phyloP scores from a whole-genome alignment of 805 yeast species.

The Candida manassasensis region DNA sequence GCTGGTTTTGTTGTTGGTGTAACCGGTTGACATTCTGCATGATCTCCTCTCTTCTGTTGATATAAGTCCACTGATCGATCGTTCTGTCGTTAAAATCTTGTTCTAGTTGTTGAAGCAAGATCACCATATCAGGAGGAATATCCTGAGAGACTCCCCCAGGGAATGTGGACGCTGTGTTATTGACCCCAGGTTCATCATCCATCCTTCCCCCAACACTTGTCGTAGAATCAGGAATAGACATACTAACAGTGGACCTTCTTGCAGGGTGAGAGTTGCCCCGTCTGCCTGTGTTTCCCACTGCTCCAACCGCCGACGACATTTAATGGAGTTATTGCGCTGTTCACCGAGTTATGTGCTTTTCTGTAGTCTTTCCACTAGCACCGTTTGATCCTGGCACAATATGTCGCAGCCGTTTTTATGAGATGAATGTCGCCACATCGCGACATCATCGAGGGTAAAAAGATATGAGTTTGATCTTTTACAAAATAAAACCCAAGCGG shows the following conservation, averaged over 20 bases:
- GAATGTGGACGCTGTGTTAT: slow-evolving; percentile 2
- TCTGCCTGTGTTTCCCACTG: no score
- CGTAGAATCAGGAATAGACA: slow-evolving; percentile 3
- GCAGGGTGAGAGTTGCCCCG: no score
- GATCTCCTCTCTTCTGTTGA: slow-evolving; percentile 41
- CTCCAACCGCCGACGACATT: no score
- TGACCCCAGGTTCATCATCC: slow-evolving; percentile 2
- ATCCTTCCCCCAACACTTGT: neutral
- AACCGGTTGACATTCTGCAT: slow-evolving; percentile 32
- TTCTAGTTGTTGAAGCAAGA: slow-evolving; percentile 37
- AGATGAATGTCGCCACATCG: no score
- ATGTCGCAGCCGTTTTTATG: no score
- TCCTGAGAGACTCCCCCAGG: slow-evolving; percentile 21
- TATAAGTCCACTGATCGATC: slow-evolving; percentile 45
- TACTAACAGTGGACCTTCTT: no score
- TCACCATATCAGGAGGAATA: slow-evolving; percentile 43
- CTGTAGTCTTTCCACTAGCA: no score
- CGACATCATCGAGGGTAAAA: neutral
- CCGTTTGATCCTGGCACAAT: no score
- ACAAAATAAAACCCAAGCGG: no score
- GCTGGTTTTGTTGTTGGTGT: slow-evolving; percentile 29
- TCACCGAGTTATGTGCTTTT: no score
- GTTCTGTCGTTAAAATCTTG: slow-evolving; percentile 38
- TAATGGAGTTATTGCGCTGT: no score
- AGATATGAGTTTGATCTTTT: no score